Evolutionary conservation across 768 basidiomycete genomes (phyloP).

Genomic region (Podaxis pistillaris): DNA sequence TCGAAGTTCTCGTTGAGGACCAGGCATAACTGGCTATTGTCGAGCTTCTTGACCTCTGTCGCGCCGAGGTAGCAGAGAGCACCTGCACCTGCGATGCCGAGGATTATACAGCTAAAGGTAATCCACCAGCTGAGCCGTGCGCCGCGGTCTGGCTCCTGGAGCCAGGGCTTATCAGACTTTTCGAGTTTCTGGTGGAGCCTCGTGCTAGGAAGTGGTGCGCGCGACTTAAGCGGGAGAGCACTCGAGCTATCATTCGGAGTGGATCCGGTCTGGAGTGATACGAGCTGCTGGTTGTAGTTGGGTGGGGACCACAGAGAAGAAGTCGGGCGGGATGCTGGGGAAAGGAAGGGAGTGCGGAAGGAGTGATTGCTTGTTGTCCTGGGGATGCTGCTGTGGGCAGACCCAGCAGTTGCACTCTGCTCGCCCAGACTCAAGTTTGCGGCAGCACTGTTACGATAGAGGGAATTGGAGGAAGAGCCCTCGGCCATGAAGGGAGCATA

Average conservation of each 20-base stretch:
- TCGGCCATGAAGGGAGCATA: conserved; percentile 48
- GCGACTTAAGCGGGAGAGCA: conserved; percentile 24
- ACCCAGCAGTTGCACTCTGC: neutral
- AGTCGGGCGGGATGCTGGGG: conserved; percentile 65
- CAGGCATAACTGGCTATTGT: conserved; percentile 48
- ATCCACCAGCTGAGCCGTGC: conserved; percentile 37
- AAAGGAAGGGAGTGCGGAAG: conserved; percentile 70
- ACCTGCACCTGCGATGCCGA: conserved; percentile 54
- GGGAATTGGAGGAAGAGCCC: conserved; percentile 27
- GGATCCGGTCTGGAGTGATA: conserved; percentile 11
- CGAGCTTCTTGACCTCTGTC: conserved; percentile 38
- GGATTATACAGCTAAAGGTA: conserved; percentile 50
- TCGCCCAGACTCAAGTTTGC: conserved; percentile 30
- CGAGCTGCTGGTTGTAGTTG: conserved; percentile 29
- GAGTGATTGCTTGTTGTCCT: conserved; percentile 41
- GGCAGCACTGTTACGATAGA: conserved; percentile 47
- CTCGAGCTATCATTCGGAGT: conserved; percentile 17
- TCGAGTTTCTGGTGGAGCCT: conserved; percentile 51
- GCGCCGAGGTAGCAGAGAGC: conserved; percentile 56
- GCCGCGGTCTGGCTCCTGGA: conserved; percentile 36
- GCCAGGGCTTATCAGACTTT: conserved; percentile 62
- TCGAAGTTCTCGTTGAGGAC: conserved; percentile 74
- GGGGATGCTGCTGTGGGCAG: conserved; percentile 27
- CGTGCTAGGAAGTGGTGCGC: conserved; percentile 45
- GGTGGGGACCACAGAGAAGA: conserved; percentile 65